Base-by-base conservation (phyloP, 2,329 filamentous ascomycete genomes). In the Chaetomium sp. region DNA sequence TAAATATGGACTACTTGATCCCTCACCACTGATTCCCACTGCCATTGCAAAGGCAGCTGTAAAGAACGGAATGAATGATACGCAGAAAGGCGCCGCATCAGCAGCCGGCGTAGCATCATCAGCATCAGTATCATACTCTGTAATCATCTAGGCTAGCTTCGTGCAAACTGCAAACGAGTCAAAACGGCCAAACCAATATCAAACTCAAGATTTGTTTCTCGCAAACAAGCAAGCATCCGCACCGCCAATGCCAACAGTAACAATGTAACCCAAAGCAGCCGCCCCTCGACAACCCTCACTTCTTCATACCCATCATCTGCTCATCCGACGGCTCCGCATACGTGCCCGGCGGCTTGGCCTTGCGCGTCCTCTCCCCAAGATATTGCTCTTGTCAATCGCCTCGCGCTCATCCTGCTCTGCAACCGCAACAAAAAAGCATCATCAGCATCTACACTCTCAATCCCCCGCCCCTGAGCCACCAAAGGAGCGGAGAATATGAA, bases 271-370 rank as follows among this genome's bases (percentile, higher is more conserved):
- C 19, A 35, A 21, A 16, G 3, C 9, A 4, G 16, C 33, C 3
- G 1, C n/a, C 12, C 42, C 33, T 12, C 3, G 2, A 9, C 25
- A 7, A 4, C 9, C 35, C 23, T 57, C 47, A 60, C 57, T 69
- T 59, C 23, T n/a, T 66, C 56, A 67, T 53, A 0, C 66, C 65
- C 58, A 65, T 65, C 58, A 65, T 65, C 49, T 68, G 23, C 60
- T 68, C 65, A 67, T 68, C 67, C 12, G 55, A 42, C 27, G 67
- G 67, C 64, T 70, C 69, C 6, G 16, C 25, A 53, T 68, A 70
- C 4, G 60, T 62, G 1, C 68, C 66, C 29, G 3, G 19, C 2
- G 66, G 61, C 38, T 65, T 65, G 19, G 58, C 67, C 3, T 67
- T 50, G 21, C 66, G 55, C 0, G 63, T 68, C 56, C 47, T 33